phyloP scores from a whole-genome alignment of 371 early-diverging fungal genomes.

The Nosema muscidifuracis region DNA sequence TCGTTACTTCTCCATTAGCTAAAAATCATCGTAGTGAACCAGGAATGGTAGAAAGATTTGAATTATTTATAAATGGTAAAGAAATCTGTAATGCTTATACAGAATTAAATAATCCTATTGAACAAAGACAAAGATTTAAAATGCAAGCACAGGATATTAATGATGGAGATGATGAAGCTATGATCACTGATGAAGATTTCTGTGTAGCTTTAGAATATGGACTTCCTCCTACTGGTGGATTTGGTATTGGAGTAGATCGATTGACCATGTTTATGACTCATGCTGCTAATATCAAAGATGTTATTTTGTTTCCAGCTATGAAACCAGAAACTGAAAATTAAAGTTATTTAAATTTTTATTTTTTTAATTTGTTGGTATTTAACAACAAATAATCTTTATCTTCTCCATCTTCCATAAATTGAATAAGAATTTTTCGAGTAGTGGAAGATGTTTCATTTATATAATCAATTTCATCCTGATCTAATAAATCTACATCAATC shows the following conservation, averaged over 20 bases:
- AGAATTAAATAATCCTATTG: conserved; percentile 93
- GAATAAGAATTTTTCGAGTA: not conserved
- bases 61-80: conserved; percentile 94
- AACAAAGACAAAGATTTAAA: conserved; percentile 87
- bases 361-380: not conserved
- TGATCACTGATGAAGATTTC: conserved; percentile 92
- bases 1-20: conserved; percentile 96
- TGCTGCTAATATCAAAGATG: conserved; percentile 94
- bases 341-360: not conserved
- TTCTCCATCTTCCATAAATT: not conserved
- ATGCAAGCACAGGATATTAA: conserved; percentile 90
- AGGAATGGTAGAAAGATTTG: conserved; percentile 95
- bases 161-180: conserved; percentile 98
- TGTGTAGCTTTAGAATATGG: conserved; percentile 93
- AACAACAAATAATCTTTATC: not conserved
- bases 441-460: conserved; percentile 33
- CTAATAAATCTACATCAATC: conserved; percentile 47
- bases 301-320: conserved; percentile 81
- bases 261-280: conserved; percentile 95
- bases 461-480: conserved; percentile 49
- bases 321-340: conserved; percentile 51
- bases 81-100: conserved; percentile 96
- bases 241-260: conserved; percentile 96
- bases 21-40: conserved; percentile 82
- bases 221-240: conserved; percentile 92